Base-by-base conservation (phyloP, 2,329 filamentous ascomycete genomes). In the Colletotrichum tamarilloi region DNA sequence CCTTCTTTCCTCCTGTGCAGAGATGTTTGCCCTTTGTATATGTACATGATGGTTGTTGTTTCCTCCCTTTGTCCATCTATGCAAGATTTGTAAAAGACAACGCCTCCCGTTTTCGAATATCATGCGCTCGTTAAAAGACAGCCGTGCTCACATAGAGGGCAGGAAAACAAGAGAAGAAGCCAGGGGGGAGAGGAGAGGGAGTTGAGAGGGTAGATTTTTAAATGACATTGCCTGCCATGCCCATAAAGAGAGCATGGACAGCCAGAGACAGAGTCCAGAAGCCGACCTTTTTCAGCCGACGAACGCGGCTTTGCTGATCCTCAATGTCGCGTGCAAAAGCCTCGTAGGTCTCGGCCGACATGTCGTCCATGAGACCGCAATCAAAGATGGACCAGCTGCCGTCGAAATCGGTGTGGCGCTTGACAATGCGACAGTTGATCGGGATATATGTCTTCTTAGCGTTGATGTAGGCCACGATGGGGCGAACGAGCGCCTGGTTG, bases 391-490 rank as follows among this genome's bases (percentile, higher is more conserved):
- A 96, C 97, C 97, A 98, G 77, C 93, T 94, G 42, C 97, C 97
- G 81, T 98, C 94, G 79, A 99, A 99, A 81, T 99, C 97, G 72
- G 89, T 89, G 22, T 92, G 89, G 7, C 92, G 91, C 85, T 99
- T 99, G 76, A 98, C 95, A 62, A 99, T 94, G 74, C 96, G 93
- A 84, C 97, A 98, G 77, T 93, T 94, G 78, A 99, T 95, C 30
- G 97, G 97, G 56, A 99, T 98, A 79, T 98, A 98, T 0, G 96
- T 97, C 80, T 92, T 93, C 81, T 95, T 94, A 55, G 95, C 94
- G 83, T 99, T 99, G 84, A 99, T 98, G 82, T 98, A 99, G 7
- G 97, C 97, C 53, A 99, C 95, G 74, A 99, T 99, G 19, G 97
- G 97, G 5, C 97, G 92, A 46, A 98, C 94, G 5, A 98, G 91